Evolutionary conservation across 495 filamentous ascomycete species (phyloP).

Genomic region (Aspergillus ostianus): DNA sequence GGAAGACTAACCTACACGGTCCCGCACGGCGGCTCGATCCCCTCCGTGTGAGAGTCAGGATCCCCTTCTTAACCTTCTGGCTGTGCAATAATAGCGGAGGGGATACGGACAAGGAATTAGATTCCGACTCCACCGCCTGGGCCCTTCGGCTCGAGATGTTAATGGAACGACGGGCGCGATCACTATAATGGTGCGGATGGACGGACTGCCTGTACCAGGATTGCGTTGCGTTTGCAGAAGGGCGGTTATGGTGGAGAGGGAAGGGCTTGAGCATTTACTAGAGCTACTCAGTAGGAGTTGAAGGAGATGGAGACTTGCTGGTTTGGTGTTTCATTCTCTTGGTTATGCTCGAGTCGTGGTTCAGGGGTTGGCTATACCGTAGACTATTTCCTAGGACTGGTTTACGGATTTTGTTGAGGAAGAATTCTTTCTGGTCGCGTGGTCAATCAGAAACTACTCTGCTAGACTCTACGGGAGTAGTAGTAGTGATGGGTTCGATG

Average conservation of each 20-base stretch:
- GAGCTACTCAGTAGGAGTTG: too few relatives aligned
- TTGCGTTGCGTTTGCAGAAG: neutral
- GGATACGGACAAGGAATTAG: neutral
- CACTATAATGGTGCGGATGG: neutral
- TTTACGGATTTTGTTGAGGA: neutral
- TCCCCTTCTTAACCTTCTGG: constrained; percentile 6
- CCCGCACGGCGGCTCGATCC: constrained; percentile 4
- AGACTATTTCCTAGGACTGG: too few relatives aligned
- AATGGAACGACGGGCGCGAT: constrained; percentile 8
- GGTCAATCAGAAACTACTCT: neutral
- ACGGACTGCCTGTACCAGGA: neutral
- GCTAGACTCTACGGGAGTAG: too few relatives aligned
- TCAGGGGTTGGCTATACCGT: too few relatives aligned
- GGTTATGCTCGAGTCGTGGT: too few relatives aligned
- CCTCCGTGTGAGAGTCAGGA: neutral
- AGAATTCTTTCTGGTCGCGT: neutral
- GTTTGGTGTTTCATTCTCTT: too few relatives aligned
- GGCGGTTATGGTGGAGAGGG: neutral
- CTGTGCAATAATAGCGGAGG: neutral
- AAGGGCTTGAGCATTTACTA: too few relatives aligned
- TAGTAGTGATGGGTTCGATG: too few relatives aligned
- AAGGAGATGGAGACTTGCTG: too few relatives aligned
- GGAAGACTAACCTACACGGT: constrained; percentile 4
- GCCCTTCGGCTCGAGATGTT: constrained; percentile 1
- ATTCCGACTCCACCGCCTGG: neutral